Evolutionary conservation across 257 asterid genomes (phyloP).

Genomic region (Forsythia viridissima): DNA sequence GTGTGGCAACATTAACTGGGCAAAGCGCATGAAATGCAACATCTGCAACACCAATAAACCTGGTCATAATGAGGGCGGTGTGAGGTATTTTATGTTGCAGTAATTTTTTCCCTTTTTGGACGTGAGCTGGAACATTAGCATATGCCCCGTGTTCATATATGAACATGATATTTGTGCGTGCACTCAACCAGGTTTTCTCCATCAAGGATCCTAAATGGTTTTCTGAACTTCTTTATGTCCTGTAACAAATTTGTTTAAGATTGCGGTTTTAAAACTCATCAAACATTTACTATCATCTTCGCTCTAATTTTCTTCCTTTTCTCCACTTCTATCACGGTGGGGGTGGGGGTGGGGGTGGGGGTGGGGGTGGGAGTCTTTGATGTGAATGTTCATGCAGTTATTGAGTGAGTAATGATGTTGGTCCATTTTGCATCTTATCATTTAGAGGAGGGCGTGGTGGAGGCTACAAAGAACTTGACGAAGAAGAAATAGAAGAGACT

Average conservation of each 20-base stretch:
- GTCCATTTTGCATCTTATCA: constrained; percentile 15
- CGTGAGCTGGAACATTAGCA: neutral
- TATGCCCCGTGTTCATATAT: neutral
- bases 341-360: neutral
- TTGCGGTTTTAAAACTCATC: neutral
- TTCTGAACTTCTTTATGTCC: neutral
- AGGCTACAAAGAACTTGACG: constrained; percentile 98
- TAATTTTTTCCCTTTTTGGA: neutral
- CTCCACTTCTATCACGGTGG: neutral
- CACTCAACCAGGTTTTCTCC: neutral
- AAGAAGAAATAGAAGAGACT: constrained; percentile 95
- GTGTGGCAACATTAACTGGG: constrained; percentile 99
- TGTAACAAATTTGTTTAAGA: neutral
- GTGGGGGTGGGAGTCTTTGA: neutral
- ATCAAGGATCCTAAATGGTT: constrained; percentile 4
- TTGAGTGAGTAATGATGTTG: constrained; percentile 20
- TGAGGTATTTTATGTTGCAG: constrained; percentile 55
- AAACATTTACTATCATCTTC: neutral
- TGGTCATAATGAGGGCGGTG: constrained; percentile 92
- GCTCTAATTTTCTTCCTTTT: neutral
- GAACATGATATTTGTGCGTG: neutral
- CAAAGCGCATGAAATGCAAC: constrained; percentile 94
- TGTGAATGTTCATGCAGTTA: constrained; percentile 6
- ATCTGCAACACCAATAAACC: constrained; percentile 99
- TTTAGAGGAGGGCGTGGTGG: constrained; percentile 99